phyloP scores from a whole-genome alignment of 2,329 filamentous ascomycete genomes.

The Zalaria obscura region DNA sequence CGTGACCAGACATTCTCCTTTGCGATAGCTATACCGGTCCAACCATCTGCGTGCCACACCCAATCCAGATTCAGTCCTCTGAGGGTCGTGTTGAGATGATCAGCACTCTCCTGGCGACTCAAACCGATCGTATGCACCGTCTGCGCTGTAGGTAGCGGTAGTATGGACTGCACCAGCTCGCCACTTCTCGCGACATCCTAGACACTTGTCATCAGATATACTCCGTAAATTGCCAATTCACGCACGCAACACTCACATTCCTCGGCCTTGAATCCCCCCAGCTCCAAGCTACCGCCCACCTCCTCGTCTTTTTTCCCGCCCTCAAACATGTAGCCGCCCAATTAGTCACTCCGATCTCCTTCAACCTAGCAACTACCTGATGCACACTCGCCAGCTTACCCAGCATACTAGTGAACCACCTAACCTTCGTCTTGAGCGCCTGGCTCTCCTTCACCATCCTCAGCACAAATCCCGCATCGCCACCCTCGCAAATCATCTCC shows the following conservation, averaged over 20 bases:
- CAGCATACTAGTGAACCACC: constrained; percentile 88
- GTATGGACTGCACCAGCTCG: constrained; percentile 12
- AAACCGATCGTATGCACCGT: constrained; percentile 22
- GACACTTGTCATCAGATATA: too few relatives aligned
- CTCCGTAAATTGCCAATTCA: too few relatives aligned
- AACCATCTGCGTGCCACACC: constrained; percentile 42
- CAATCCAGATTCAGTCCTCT: constrained; percentile 46
- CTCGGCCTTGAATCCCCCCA: constrained; percentile 54
- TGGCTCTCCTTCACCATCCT: constrained; percentile 60
- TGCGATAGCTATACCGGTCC: constrained; percentile 48
- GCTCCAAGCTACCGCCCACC: constrained; percentile 87
- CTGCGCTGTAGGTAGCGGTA: constrained; percentile 34
- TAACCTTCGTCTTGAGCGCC: constrained; percentile 42
- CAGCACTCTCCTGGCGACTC: constrained; percentile 1
- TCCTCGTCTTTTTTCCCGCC: constrained; percentile 61
- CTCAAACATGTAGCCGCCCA: constrained; percentile 71
- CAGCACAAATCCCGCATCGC: constrained; percentile 61
- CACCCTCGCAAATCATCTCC: constrained; percentile 70
- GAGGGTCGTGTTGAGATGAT: constrained; percentile 1
- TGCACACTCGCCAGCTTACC: constrained; percentile 60
- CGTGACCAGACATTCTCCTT: constrained; percentile 67
- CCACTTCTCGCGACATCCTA: constrained; percentile 22
- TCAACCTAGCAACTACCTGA: constrained; percentile 45
- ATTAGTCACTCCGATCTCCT: constrained; percentile 49
- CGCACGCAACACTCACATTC: constrained; percentile 22